These are phyloP conservation scores for Phytophthora pini DNA, from an alignment of 352 stramenopile genomes.

Conservation along the genomic window DNA sequence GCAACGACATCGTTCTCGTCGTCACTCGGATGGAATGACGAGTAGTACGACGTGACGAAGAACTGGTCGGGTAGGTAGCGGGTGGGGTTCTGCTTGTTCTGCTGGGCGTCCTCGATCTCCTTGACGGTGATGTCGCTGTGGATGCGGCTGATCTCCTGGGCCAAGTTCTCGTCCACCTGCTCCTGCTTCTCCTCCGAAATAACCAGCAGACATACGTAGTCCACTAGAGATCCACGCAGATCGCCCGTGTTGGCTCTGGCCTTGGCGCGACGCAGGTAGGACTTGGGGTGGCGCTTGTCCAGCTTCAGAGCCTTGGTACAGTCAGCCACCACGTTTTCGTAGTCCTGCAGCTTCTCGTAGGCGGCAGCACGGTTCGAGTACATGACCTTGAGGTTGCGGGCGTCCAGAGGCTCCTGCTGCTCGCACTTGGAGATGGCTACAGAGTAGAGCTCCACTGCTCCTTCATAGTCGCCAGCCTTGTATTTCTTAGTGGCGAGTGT, in stretches of 20 bases:
- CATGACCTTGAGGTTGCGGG: constrained; percentile 87
- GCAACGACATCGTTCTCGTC: constrained; percentile 74
- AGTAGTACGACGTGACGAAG: constrained; percentile 89
- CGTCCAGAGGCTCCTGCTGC: constrained; percentile 58
- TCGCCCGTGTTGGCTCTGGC: constrained; percentile 57
- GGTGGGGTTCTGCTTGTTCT: constrained; percentile 65
- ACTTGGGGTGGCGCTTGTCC: constrained; percentile 81
- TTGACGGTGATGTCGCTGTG: constrained; percentile 76
- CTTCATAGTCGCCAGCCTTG: constrained; percentile 72
- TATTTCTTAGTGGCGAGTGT: constrained; percentile 81
- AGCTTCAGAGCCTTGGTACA: constrained; percentile 64
- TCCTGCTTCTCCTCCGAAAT: constrained; percentile 83
- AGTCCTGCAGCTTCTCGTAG: constrained; percentile 74
- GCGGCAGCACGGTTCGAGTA: constrained; percentile 83
- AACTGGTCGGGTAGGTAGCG: constrained; percentile 80
- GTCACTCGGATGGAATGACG: constrained; percentile 83
- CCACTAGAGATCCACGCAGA: constrained; percentile 68
- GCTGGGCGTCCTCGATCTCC: constrained; percentile 64
- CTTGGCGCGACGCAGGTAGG: constrained; percentile 80
- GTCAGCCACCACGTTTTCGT: constrained; percentile 66
- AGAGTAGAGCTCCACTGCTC: constrained; percentile 77
- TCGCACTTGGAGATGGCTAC: constrained; percentile 70
- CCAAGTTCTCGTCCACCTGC: constrained; percentile 72
- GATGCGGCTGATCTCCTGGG: constrained; percentile 78
- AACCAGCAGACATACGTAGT: constrained; percentile 83